Base-by-base conservation (phyloP, 2,329 filamentous ascomycete species). In the Pseudonectria buxi region DNA sequence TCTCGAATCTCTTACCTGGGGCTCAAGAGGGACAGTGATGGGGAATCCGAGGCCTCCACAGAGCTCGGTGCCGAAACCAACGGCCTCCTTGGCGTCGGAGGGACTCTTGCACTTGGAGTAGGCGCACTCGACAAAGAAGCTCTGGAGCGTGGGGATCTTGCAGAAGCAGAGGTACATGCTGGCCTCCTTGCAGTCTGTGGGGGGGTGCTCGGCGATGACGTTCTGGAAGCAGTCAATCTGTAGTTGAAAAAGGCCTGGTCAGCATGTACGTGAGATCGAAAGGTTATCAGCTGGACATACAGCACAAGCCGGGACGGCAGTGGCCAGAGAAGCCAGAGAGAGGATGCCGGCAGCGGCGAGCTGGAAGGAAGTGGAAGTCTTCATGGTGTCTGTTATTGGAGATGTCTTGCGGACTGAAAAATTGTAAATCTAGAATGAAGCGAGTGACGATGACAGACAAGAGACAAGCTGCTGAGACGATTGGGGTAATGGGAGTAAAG, bases 151-250 rank as follows among this genome's bases (percentile, higher is more conserved):
- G 12, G 46, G 34, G 35, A 40, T 45, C 9, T 49, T 53, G 37
- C 54, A 56, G 46, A 56, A 56, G 45, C 54, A 57, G 10, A 52
- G 44, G 34, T 57, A 57, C 44, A 54, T 56, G 18, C 47, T 53
- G n/a, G 38, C 42, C 36, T 57, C 54, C 29, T 49, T 57, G 34
- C 54, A 56, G 4, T 38, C 39, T 14, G 46, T 41, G 1, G 54
- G 54, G 26, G 54, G 54, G 24, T 50, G 45, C 13, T 54, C 54
- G 11, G 47, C 50, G 35, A 56, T 44, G 15, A 56, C 45, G 3
- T 35, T 36, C 32, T 47, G 42, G 43, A 57, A 56, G 39, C 54
- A 57, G 47, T 51, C 42, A 28, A 51, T 47, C 49, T 51, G 7
- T 31, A 9, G 14, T 22, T 22, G 18, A 6, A 25, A 10, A 11